Evolutionary conservation across 257 asterid species (phyloP), one percentile per base, ranked within the genome.

Genomic region (Solanum pinnatisectum): DNA sequence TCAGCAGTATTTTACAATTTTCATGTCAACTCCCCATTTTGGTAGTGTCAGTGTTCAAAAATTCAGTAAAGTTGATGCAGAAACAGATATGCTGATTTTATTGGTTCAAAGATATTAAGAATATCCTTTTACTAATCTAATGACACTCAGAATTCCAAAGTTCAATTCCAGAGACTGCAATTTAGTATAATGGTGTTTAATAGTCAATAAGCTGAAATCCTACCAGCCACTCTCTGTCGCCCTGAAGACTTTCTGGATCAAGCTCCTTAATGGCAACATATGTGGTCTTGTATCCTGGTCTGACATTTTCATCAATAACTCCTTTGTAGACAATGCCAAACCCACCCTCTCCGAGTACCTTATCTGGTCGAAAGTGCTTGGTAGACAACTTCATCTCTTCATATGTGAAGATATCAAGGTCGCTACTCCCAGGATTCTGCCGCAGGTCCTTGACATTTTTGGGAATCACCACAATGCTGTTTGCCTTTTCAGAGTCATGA

Each of bases 141-240:
- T 79, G 85, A 44, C 67, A 79, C 37, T 79, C 16, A 44, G 39
- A 79, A 42, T 44, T 25, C 67, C 37, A 15, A 2, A 7, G 9
- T 78, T 78, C 65, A 78, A 25, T 78, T 25, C 63, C 39, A 77
- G 67, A 44, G 85, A 78, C n/a, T 13, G 84, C 67, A 79, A 79
- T 15, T 25, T 44, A 81, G 40, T 10, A 81, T 46, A 9, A 46
- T 30, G 10, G 44, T 81, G 85, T 30, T 81, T 49, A 46, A 46
- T 49, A 81, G 68, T 18, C 68, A 81, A 81, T 46, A 81, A 81
- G 20, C 9, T 49, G 70, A 87, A 52, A 36, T 10, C 82, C 8
- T 93, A 95, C 98, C 98, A 96, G 99, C 99, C 99, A 97, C 94
- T 97, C 99, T 84, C 98, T 90, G 90, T 97, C 98, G 27, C 99